Base-by-base conservation (phyloP, 345 rosid genomes). In the Hibiscus syriacus region DNA sequence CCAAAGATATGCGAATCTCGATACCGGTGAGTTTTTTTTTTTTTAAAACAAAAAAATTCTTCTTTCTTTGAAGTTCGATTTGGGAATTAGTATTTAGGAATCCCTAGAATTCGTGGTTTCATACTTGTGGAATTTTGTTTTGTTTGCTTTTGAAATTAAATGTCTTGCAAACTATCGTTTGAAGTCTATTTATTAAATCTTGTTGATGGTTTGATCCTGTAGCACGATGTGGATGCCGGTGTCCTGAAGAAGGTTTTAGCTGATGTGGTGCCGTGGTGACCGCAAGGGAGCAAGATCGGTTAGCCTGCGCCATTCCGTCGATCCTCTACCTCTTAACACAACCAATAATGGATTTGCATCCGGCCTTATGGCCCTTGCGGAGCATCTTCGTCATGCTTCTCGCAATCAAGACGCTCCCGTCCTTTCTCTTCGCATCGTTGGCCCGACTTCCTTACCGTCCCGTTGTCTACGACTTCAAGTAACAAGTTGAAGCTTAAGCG, bases 201-300 rank as follows among this genome's bases (percentile, higher is more conserved):
- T 69, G 13, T 13, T 79, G 25, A 2, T 71, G 6, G 68, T 69
- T 71, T 12, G 3, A 25, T 49, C 16, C 0, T 86, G 85, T 83
- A 94, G 99, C 97, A 91, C 74, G 99, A 94, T 76, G 99, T 94
- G 41, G 99, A 94, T 77, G 98, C 96, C 36, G 98, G 98, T 26
- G 75, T 89, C 14, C 73, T 94, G 92, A 94, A 84, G 81, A 94
- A 94, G 72, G 97, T 89, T 19, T 64, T 94, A 57, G 93, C 93
- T 14, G 98, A 94, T n/a, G n/a, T 72, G 99, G 98, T 20, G 97
- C 98, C 25, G 92, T 82, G 52, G 98, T 94, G 1, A 86, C 98
- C 0, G 87, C 11, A 87, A 81, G 78, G 99, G 99, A 76, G 99
- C 96, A 55, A 82, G 95, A 87, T 87, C 99, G 52, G 96, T 89